Conservation (phyloP, 1,139 yeast genomes). For the Candida dubliniensis region DNA sequence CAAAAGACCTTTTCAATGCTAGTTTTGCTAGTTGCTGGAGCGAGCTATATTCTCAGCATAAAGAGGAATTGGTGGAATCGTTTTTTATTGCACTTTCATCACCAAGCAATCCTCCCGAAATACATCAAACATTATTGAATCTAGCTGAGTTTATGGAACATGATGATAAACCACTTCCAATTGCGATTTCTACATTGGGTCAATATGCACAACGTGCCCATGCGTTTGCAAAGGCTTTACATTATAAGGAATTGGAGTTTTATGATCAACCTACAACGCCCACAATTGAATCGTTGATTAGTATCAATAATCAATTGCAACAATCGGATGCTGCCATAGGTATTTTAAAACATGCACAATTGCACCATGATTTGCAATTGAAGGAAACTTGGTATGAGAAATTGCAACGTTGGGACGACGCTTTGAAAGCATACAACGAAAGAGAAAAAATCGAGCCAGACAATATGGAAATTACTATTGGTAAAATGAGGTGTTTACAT, state of each 20-base stretch:
- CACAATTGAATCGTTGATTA: conserved; percentile 87
- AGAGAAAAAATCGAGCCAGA: conserved; percentile 59
- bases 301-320: conserved; percentile 90
- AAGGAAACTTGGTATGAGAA: conserved; percentile 98
- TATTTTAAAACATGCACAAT: conserved; percentile 90
- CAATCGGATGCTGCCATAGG: conserved; percentile 99
- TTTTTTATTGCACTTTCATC: conserved; percentile 86
- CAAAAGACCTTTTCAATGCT: conserved; percentile 89
- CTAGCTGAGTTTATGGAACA: conserved; percentile 97
- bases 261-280: conserved; percentile 91
- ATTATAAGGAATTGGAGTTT: conserved; percentile 92
- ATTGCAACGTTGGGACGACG: conserved; percentile 97
- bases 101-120: conserved; percentile 93
- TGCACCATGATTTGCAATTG: conserved; percentile 86
- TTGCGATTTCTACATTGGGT: conserved; percentile 84
- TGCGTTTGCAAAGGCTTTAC: conserved; percentile 96
- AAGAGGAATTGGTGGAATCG: conserved; percentile 84
- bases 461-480: conserved; percentile 83
- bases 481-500: conserved; percentile 96
- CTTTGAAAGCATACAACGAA: conserved; percentile 82
- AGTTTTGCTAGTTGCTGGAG: conserved; percentile 97
- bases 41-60: conserved; percentile 87
- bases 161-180: conserved; percentile 91
- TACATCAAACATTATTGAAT: conserved; percentile 83
- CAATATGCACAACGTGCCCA: conserved; percentile 94